Evolutionary conservation across 2,329 filamentous ascomycete species (phyloP).

Genomic region (Aspergillus versicolor): DNA sequence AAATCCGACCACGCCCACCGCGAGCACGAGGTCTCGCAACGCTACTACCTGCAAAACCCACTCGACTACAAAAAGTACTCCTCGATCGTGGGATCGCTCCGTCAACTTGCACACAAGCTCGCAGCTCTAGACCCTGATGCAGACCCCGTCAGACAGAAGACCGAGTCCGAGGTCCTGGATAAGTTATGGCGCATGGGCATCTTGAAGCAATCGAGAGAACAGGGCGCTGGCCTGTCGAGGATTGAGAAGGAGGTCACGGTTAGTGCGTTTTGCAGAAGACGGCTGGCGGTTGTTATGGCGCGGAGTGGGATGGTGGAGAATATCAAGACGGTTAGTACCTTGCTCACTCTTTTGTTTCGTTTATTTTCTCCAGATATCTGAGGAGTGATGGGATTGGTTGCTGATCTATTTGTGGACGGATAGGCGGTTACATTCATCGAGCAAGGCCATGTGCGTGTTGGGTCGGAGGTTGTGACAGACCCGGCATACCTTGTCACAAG

Average conservation of each 20-base stretch:
- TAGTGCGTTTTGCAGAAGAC: slow-evolving; percentile 77
- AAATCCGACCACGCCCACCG: slow-evolving; percentile 86
- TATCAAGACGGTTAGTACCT: slow-evolving; percentile 64
- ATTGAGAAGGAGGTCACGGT: slow-evolving; percentile 90
- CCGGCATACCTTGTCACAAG: slow-evolving; percentile 85
- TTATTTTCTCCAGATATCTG: not conserved
- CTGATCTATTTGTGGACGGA: slow-evolving; percentile 10
- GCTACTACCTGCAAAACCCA: slow-evolving; percentile 89
- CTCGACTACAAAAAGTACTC: slow-evolving; percentile 76
- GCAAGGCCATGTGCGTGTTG: slow-evolving; percentile 89
- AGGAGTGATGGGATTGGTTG: not conserved
- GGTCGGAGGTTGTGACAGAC: slow-evolving; percentile 86
- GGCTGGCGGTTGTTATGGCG: slow-evolving; percentile 89
- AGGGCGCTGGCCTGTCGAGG: slow-evolving; percentile 65
- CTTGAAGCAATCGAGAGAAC: slow-evolving; percentile 70
- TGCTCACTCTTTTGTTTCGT: slow-evolving; percentile 12
- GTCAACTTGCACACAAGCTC: slow-evolving; percentile 85
- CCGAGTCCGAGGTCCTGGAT: slow-evolving; percentile 82
- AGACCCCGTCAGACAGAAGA: slow-evolving; percentile 74
- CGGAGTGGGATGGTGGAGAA: slow-evolving; percentile 88
- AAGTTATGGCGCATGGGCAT: slow-evolving; percentile 95
- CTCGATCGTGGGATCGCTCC: slow-evolving; percentile 72
- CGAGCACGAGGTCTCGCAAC: slow-evolving; percentile 73
- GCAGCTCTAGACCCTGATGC: slow-evolving; percentile 75
- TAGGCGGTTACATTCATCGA: slow-evolving; percentile 74